Evolutionary conservation across 176 grass and related monocot species (phyloP), one percentile per base, ranked within the genome.

Genomic region (Tillandsia leiboldiana): DNA sequence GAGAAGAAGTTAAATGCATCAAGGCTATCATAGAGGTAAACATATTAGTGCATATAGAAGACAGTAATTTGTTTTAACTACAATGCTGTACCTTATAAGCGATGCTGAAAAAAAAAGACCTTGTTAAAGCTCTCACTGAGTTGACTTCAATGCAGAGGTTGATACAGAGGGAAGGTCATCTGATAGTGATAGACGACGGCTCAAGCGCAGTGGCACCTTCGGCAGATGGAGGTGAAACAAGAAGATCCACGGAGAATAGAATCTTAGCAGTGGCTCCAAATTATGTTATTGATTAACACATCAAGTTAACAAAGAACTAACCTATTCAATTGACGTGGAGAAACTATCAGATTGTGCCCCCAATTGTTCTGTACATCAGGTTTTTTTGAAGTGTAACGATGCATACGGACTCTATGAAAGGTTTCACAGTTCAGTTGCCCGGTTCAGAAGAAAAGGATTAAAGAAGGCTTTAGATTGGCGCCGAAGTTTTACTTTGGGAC

Each of bases 1-100:
- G 91, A 73, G 86, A 93, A 79, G 94, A 99, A 81, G 89, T 91
- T 6, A 93, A 88, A 64, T 83, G 94, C 72, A 73, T 99, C 69
- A 99, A 88, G 75, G 94, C 94, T 66, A 93, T 99, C 63, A 87
- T 93, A 71, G 84, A 93, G 94, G 94, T 99, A 83, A 52, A 75
- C 48, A 17, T 70, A 77, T 29, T 11, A 47, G 12, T 54, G 47
- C 1, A 61, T 17, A n/a, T 15, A 61, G 22, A 7, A 14, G 15
- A 61, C 14, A 61, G 56, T 61, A 61, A 61, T 61, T 61, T 20
- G 15, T 61, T 2, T 23, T 9, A 15, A 18, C 13, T 9, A 57
- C 13, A 22, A 18, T 18, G 14, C 22, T n/a, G 7, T 61, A 24
- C 24, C 24, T 24, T 24, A 24, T 24, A 24, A 1, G 24, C 24